These are phyloP conservation scores for Murraya koenigii DNA, from an alignment of 345 rosid species.

Conservation along the genomic window DNA sequence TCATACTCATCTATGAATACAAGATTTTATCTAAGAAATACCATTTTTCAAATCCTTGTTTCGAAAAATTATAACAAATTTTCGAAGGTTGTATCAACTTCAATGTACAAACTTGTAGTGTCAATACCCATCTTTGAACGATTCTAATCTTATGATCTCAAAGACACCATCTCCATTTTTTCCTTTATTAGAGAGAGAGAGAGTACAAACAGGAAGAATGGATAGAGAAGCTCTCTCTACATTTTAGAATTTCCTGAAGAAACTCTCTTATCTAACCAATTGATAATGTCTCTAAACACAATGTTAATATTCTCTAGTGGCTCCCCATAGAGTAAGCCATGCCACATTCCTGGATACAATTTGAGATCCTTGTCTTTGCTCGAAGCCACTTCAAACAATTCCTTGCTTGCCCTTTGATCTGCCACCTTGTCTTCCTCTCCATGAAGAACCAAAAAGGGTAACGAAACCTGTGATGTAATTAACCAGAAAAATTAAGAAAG, in stretches of 20 bases:
- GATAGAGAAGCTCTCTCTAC: no score
- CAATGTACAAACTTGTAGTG: no score
- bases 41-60: no score
- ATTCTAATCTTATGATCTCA: no score
- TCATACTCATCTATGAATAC: neutral
- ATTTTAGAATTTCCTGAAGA: slow-evolving; percentile 1
- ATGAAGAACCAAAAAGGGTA: slow-evolving; percentile 77
- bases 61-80: no score
- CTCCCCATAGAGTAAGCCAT: slow-evolving; percentile 76
- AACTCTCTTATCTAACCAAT: slow-evolving; percentile 51
- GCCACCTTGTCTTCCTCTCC: slow-evolving; percentile 80
- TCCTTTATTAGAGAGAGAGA: no score
- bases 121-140: no score
- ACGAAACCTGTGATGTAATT: slow-evolving; percentile 34
- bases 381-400: slow-evolving; percentile 45
- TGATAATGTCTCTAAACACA: slow-evolving; percentile 60
- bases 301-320: slow-evolving; percentile 42
- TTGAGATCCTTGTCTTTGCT: slow-evolving; percentile 74
- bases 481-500: neutral
- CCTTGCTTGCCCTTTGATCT: slow-evolving; percentile 49
- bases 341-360: slow-evolving; percentile 86
- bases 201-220: no score
- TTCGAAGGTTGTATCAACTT: no score
- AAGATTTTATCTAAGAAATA: no score
- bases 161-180: no score